A percentile compares a stretch with the other conserved stretches of the same genome.
Conservation (phyloP, 768 basidiomycete genomes). For the Myochromella boudieri region DNA sequence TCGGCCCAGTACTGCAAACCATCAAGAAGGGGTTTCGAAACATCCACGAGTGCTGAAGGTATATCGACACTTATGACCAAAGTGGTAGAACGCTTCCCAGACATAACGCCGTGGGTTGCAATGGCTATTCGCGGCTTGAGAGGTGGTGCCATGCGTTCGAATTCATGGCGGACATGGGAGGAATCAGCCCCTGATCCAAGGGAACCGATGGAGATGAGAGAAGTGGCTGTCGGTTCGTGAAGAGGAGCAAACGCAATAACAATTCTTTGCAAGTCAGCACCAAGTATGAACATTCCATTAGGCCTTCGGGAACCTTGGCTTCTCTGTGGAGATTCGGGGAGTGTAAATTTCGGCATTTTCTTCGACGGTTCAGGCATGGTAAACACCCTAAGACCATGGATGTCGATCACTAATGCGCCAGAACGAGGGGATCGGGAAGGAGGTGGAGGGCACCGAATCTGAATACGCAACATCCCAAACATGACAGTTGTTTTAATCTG, state of each 20-base stretch:
- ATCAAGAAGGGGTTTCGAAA: slow-evolving; percentile 70
- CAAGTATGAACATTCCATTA: slow-evolving; percentile 30
- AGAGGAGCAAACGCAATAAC: slow-evolving; percentile 48
- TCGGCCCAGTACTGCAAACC: slow-evolving; percentile 87
- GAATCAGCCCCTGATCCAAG: slow-evolving; percentile 25
- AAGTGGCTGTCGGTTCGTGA: slow-evolving; percentile 36
- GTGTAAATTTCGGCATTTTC: slow-evolving; percentile 28
- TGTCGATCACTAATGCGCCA: slow-evolving; percentile 65
- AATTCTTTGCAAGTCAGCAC: slow-evolving; percentile 42
- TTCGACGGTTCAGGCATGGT: slow-evolving; percentile 27
- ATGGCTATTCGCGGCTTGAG: slow-evolving; percentile 36
- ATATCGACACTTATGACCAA: slow-evolving; percentile 40
- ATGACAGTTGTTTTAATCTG: slow-evolving; percentile 32
- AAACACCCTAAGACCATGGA: slow-evolving; percentile 49
- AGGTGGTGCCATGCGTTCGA: slow-evolving; percentile 15
- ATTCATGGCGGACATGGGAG: neutral
- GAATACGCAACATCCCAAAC: slow-evolving; percentile 60
- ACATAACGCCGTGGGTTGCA: slow-evolving; percentile 23
- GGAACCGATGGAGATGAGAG: slow-evolving; percentile 53
- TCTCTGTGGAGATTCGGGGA: slow-evolving; percentile 6
- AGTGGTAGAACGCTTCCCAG: slow-evolving; percentile 16
- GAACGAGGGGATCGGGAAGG: slow-evolving; percentile 49
- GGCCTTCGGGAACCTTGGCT: neutral
- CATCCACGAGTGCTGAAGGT: slow-evolving; percentile 60
- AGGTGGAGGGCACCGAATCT: slow-evolving; percentile 69